Base-by-base conservation (phyloP, 208 protist genomes). In the Leishmania turanica region DNA sequence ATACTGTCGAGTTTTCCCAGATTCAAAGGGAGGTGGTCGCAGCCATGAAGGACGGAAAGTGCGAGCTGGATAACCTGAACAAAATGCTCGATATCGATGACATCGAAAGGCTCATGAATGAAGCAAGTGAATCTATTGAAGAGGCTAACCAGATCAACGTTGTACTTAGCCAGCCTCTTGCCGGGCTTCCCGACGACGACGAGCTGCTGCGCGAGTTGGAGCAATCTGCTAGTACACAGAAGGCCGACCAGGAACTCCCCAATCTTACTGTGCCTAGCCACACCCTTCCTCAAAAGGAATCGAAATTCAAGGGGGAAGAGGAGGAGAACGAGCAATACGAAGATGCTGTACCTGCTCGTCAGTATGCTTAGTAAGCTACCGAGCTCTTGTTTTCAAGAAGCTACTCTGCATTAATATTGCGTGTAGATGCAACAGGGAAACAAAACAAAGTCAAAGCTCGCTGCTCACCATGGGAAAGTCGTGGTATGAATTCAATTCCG, bases 41-140 rank as follows among this genome's bases (percentile, higher is more conserved):
- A 58, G 89, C 94, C 19, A 82, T 97, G 71, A 89, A 90, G 77
- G 84, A 88, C 51, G 94, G 94, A 8, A 95, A 95, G 70, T 83
- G 86, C 13, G 92, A 96, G 77, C 85, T 97, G 17, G 88, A 90
- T 45, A 88, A 86, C 40, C 84, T 97, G 13, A 95, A 97, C 82
- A 90, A 91, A 62, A 92, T 96, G 84, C 88, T 96, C n/a, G 93
- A 96, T 56, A 87, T 96, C 60, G 92, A 96, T 71, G 94, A 97
- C 71, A 88, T 97, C 66, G 84, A 93, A 73, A 88, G 89, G 42
- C 87, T 96, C 21, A 96, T 97, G 92, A 83, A 92, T 70, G 87
- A 90, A 77, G 91, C 91, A 24, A 88, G 79, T 31, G 92, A 97
- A 74, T 91, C 91, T 34, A 80, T 97, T 34, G 91, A 91, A 62